A percentile compares a stretch with the other conserved stretches of the same genome.
These are phyloP conservation scores for Sugiyamaella xylanicola DNA, from an alignment of 1,139 yeast species.

Conservation along the genomic window DNA sequence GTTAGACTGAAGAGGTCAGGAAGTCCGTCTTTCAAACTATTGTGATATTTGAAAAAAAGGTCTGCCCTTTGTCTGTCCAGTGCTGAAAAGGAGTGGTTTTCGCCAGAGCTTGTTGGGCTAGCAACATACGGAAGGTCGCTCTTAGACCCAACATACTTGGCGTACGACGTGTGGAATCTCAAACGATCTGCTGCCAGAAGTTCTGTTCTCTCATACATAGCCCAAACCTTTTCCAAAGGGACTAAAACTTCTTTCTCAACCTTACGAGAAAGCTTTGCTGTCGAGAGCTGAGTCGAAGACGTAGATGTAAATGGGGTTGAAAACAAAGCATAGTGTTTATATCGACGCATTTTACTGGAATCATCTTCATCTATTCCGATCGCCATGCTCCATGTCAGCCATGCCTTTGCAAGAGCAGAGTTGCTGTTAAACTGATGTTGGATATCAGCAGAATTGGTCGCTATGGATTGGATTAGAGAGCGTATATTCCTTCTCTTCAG, in stretches of 20 bases:
- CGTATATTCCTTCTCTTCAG: conserved; percentile 27
- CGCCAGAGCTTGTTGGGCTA: not conserved
- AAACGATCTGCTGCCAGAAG: conserved; percentile 31
- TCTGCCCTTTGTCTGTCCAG: conserved; percentile 31
- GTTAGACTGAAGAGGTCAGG: conserved; percentile 35
- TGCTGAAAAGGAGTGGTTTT: conserved; percentile 20
- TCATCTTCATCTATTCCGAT: conserved; percentile 20
- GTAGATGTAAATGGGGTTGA: conserved; percentile 33
- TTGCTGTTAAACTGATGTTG: conserved; percentile 34
- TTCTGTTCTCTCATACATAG: conserved; percentile 33
- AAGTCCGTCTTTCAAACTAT: conserved; percentile 35
- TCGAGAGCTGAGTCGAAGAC: conserved; percentile 32
- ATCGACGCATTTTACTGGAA: conserved; percentile 24
- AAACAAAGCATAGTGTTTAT: conserved; percentile 34
- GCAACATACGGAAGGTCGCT: conserved; percentile 19
- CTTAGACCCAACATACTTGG: conserved; percentile 31
- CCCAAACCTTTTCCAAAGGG: conserved; percentile 33
- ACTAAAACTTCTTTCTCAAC: conserved; percentile 34
- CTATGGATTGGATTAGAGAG: conserved; percentile 31
- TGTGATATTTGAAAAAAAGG: conserved; percentile 33
- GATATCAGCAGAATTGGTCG: conserved; percentile 27
- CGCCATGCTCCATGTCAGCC: conserved; percentile 34
- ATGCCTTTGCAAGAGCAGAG: conserved; percentile 32
- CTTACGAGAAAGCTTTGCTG: conserved; percentile 29
- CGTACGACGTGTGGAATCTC: conserved; percentile 30